phyloP scores from a whole-genome alignment of 2,329 filamentous ascomycete species.

The Blastomyces gilchristii region DNA sequence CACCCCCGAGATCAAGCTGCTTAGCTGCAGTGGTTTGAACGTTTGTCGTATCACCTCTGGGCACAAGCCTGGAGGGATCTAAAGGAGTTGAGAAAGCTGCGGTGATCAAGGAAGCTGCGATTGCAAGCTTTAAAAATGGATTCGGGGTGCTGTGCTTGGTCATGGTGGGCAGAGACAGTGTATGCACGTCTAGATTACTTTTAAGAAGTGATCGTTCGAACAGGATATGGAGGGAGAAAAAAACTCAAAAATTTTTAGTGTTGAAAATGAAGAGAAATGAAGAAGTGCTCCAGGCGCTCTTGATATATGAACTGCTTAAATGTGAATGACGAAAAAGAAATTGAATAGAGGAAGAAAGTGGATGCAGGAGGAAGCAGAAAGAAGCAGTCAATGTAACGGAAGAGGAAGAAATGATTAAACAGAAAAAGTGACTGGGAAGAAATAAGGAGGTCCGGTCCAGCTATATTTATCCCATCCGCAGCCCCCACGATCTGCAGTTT shows the following conservation, averaged over 20 bases:
- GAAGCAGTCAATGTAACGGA: neutral
- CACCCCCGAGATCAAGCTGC: neutral
- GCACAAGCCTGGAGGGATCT: neutral
- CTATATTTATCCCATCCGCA: neutral
- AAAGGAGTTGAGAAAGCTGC: neutral
- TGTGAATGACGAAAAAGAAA: neutral
- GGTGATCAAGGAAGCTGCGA: conserved; percentile 1
- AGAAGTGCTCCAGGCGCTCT: conserved; percentile 3
- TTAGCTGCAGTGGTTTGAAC: neutral
- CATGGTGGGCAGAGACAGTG: neutral
- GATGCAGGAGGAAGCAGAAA: neutral
- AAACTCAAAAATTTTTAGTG: neutral
- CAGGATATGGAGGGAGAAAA: too few species aligned
- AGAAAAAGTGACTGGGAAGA: neutral
- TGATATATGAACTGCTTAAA: conserved; percentile 1
- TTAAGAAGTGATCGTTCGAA: neutral
- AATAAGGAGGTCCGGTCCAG: neutral
- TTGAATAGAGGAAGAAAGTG: neutral
- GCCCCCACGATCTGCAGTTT: neutral
- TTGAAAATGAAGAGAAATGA: neutral
- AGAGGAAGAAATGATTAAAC: neutral
- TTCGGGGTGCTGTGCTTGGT: neutral
- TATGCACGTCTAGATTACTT: neutral
- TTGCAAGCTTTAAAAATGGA: neutral
- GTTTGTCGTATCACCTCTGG: neutral